phyloP scores from a whole-genome alignment of 257 asterid species.

The Paulownia fortunei region DNA sequence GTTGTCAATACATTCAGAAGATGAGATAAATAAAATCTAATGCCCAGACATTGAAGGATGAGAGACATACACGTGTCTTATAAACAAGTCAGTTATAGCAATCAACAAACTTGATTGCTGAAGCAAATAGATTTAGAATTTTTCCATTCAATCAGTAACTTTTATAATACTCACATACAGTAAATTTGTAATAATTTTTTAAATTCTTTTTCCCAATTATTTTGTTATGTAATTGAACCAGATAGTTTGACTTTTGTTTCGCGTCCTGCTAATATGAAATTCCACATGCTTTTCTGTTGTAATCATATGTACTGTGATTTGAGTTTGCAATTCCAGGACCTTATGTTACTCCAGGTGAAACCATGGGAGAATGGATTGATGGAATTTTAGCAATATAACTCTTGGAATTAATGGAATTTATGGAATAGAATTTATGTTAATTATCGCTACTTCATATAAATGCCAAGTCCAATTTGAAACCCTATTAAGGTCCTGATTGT shows the following conservation, averaged over 20 bases:
- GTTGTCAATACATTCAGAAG: neutral
- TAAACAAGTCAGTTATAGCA: neutral
- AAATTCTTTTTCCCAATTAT: neutral
- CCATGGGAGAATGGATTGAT: neutral
- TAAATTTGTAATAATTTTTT: neutral
- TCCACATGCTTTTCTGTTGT: neutral
- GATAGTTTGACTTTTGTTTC: neutral
- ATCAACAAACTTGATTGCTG: neutral
- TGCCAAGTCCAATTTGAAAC: neutral
- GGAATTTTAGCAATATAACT: too few relatives aligned
- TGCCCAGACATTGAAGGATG: neutral
- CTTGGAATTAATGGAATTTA: too few relatives aligned
- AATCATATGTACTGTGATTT: neutral
- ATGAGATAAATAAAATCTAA: neutral
- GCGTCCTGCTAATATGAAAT: neutral
- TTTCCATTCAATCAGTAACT: neutral
- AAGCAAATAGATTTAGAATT: neutral
- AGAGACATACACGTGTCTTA: neutral
- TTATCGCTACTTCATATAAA: too few relatives aligned
- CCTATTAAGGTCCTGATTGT: conserved; percentile 2
- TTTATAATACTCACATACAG: neutral
- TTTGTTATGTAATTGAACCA: neutral
- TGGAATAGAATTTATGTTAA: too few relatives aligned
- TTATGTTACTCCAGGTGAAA: neutral
- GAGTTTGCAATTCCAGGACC: neutral